A percentile compares a stretch with the other conserved stretches of the same genome.
These are phyloP conservation scores for Ramicandelaber brevisporus DNA, from an alignment of 192 early-diverging fungal species.

Conservation along the genomic window DNA sequence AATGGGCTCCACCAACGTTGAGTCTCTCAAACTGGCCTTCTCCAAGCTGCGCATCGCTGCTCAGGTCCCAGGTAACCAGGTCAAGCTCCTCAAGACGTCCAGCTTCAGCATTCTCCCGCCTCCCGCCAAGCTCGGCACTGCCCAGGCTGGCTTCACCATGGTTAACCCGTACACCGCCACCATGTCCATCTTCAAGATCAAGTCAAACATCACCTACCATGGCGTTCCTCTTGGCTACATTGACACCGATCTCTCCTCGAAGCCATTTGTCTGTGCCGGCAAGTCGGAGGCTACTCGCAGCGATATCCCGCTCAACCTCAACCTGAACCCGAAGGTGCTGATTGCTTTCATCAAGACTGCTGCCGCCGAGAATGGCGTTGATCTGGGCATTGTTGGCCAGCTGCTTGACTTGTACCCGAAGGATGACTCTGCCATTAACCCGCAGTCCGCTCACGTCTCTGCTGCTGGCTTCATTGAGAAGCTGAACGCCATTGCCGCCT, in stretches of 20 bases:
- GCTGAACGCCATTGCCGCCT: neutral
- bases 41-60: constrained; percentile 10
- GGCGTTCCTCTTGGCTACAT: constrained; percentile 18
- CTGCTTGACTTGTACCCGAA: constrained; percentile 8
- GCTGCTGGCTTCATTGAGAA: too few species aligned
- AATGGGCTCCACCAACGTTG: constrained; percentile 17
- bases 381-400: constrained; percentile 15
- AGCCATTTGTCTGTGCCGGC: constrained; percentile 14
- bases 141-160: constrained; percentile 16
- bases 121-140: constrained; percentile 14
- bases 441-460: neutral
- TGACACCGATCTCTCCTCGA: constrained; percentile 13
- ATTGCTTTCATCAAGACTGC: constrained; percentile 16
- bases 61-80: constrained; percentile 16
- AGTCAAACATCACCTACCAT: constrained; percentile 15
- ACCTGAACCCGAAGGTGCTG: constrained; percentile 19
- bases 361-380: constrained; percentile 14
- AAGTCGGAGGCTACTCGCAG: constrained; percentile 9
- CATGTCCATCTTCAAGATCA: constrained; percentile 19
- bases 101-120: constrained; percentile 13
- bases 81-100: constrained; percentile 14
- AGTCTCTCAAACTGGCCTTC: constrained; percentile 18
- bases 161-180: constrained; percentile 23
- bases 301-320: constrained; percentile 15
- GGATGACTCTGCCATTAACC: neutral